Evolutionary conservation across 768 basidiomycete genomes (phyloP).

Genomic region (Ephemerocybe angulata): DNA sequence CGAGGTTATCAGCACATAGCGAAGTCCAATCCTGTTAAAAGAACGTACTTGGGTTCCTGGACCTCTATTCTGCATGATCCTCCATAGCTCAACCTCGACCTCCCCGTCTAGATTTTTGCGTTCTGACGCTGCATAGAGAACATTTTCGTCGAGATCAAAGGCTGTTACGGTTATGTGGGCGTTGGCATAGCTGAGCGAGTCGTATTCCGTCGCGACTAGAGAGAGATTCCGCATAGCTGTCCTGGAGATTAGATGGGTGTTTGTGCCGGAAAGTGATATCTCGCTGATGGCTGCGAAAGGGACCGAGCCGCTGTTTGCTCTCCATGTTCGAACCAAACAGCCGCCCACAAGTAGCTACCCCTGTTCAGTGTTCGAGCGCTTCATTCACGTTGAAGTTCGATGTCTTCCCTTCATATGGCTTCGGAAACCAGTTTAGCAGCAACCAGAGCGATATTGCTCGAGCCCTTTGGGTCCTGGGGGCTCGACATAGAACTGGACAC

Average conservation of each 20-base stretch:
- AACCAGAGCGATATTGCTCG: background rate
- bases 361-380: no score
- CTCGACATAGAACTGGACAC: background rate
- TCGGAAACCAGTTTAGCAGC: background rate
- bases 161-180: constrained; percentile 44
- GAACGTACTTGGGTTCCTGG: constrained; percentile 16
- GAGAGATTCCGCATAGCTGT: constrained; percentile 55
- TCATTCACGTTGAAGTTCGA: background rate
- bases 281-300: background rate
- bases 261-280: background rate
- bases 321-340: background rate
- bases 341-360: no score
- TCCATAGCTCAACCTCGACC: constrained; percentile 61
- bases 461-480: background rate
- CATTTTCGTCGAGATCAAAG: constrained; percentile 63
- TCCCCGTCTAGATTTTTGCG: constrained; percentile 40
- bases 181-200: constrained; percentile 23
- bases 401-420: background rate
- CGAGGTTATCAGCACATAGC: background rate
- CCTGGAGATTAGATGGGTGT: constrained; percentile 8
- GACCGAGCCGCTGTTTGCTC: background rate
- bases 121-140: constrained; percentile 58
- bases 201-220: constrained; percentile 30
- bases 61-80: constrained; percentile 23
- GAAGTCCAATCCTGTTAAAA: background rate